Evolutionary conservation across 352 stramenopile genomes (phyloP).

Genomic region (Globisporangium abappressorium): DNA sequence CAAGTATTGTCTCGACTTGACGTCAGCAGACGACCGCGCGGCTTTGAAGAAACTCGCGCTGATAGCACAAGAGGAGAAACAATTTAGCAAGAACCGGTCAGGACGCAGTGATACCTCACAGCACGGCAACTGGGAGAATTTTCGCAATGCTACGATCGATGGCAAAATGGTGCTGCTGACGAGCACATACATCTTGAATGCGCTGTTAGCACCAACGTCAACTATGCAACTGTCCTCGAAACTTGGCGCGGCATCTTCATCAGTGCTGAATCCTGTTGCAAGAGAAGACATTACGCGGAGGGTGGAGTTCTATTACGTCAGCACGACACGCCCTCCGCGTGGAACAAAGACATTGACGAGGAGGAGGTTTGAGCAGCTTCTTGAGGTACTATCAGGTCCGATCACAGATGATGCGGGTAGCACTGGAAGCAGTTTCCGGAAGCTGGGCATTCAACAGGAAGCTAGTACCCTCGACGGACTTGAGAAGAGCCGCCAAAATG

Average conservation of each 20-base stretch:
- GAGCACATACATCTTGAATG: conserved; percentile 72
- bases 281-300: conserved; percentile 8
- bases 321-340: conserved; percentile 61
- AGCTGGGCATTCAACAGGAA: background rate
- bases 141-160: conserved; percentile 76
- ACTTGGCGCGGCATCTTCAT: background rate
- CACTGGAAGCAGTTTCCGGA: background rate
- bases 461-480: background rate
- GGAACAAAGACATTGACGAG: conserved; percentile 47
- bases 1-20: conserved; percentile 60
- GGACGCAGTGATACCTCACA: conserved; percentile 69
- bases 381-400: conserved; percentile 28
- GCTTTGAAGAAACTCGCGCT: conserved; percentile 59
- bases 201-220: conserved; percentile 34
- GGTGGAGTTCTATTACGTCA: conserved; percentile 81
- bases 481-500: conserved; percentile 18
- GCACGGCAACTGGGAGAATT: conserved; percentile 89
- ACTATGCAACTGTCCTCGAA: background rate
- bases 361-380: conserved; percentile 55
- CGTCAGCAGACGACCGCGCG: conserved; percentile 30
- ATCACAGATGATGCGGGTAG: conserved; percentile 1
- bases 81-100: conserved; percentile 54
- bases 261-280: background rate
- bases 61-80: conserved; percentile 70
- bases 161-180: conserved; percentile 54